These are phyloP conservation scores for Dictyostelium capitatum DNA, from an alignment of 78 protist genomes.

Conservation along the genomic window DNA sequence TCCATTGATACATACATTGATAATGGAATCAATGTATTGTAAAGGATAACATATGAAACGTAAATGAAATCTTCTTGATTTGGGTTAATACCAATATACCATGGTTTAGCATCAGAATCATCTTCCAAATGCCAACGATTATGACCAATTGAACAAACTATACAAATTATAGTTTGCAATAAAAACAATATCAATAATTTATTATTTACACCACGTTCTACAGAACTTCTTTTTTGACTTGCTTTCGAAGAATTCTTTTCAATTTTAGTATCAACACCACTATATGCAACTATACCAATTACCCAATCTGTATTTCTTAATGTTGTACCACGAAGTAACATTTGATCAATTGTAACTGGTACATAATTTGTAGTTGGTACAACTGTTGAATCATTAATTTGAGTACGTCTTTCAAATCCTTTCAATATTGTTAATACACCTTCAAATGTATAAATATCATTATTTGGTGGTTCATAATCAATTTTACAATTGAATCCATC, in stretches of 20 bases:
- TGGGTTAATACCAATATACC: constrained; percentile 36
- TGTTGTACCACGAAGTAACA: constrained; percentile 55
- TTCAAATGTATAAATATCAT: constrained; percentile 65
- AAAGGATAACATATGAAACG: constrained; percentile 93
- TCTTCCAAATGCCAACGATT: constrained; percentile 65
- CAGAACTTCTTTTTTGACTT: constrained; percentile 64
- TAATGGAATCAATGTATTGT: constrained; percentile 93
- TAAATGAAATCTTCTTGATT: constrained; percentile 48
- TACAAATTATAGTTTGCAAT: constrained; percentile 65
- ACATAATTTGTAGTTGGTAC: constrained; percentile 6
- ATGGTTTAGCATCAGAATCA: constrained; percentile 21
- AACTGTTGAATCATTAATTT: neutral
- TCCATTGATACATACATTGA: constrained; percentile 96
- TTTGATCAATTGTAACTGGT: constrained; percentile 53
- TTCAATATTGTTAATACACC: constrained; percentile 67
- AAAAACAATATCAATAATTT: constrained; percentile 45
- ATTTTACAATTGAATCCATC: constrained; percentile 55
- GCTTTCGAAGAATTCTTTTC: constrained; percentile 55
- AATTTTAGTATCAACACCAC: constrained; percentile 94
- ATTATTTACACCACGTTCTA: constrained; percentile 66
- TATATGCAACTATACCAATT: constrained; percentile 89
- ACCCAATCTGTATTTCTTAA: constrained; percentile 93
- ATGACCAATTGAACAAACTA: constrained; percentile 70
- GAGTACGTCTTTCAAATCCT: constrained; percentile 14
- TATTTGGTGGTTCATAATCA: constrained; percentile 79